A percentile compares a stretch with the other conserved stretches of the same genome.
Evolutionary conservation across 306 rosid genomes (phyloP).

Genomic region (Lablab purpureus): DNA sequence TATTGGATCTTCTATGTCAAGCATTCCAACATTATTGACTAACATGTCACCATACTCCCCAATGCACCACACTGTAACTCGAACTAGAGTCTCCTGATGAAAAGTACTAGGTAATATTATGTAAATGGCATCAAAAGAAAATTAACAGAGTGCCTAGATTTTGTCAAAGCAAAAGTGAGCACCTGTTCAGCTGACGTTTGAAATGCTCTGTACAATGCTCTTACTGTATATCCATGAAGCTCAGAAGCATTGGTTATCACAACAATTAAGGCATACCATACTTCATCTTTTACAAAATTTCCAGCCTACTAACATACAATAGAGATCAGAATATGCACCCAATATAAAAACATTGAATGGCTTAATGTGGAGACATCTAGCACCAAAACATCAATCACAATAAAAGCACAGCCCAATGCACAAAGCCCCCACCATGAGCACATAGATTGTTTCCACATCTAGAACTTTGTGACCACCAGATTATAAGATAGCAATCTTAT

Average conservation of each 20-base stretch:
- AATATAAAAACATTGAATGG: conserved; percentile 15
- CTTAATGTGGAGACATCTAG: conserved; percentile 37
- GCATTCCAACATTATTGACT: conserved; percentile 86
- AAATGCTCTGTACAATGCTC: conserved; percentile 87
- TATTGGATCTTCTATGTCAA: conserved; percentile 85
- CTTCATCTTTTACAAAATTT: conserved; percentile 96
- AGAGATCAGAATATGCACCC: conserved; percentile 61
- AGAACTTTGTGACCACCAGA: conserved; percentile 20
- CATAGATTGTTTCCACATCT: conserved; percentile 9
- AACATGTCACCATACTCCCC: conserved; percentile 97
- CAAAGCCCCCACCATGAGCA: conserved; percentile 6
- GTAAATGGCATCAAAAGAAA: conserved; percentile 27
- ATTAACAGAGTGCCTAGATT: conserved; percentile 42
- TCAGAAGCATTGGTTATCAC: conserved; percentile 93
- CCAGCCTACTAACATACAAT: conserved; percentile 97
- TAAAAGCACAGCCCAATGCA: conserved; percentile 14
- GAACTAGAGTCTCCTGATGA: conserved; percentile 92
- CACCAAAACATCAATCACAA: conserved; percentile 36
- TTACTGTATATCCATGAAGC: conserved; percentile 93
- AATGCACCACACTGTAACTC: conserved; percentile 98
- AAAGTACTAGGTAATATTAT: conserved; percentile 41
- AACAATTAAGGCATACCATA: conserved; percentile 89
- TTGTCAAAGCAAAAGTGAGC: conserved; percentile 38
- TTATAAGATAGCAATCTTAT: conserved; percentile 31
- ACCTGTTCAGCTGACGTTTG: conserved; percentile 90